Evolutionary conservation across 371 early-diverging fungal genomes (phyloP).

Genomic region (Mucor plumbeus): DNA sequence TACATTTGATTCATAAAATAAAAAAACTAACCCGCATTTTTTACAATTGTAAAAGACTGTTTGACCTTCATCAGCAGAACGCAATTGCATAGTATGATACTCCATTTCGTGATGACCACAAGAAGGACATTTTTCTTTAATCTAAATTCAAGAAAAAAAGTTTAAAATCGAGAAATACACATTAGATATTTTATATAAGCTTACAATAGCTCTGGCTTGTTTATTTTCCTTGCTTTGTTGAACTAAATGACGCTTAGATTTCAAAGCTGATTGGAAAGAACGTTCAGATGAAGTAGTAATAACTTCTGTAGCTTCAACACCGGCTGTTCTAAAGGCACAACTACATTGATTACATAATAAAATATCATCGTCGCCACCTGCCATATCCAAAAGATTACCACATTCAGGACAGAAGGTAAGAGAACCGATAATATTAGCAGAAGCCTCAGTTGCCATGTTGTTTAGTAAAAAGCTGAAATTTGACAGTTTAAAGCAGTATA

Average conservation of each 20-base stretch:
- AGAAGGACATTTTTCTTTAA: slow-evolving; percentile 95
- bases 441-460: slow-evolving; percentile 20
- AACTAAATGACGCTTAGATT: slow-evolving; percentile 72
- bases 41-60: slow-evolving; percentile 98
- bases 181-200: background rate
- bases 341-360: slow-evolving; percentile 83
- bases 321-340: slow-evolving; percentile 66
- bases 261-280: slow-evolving; percentile 83
- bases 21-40: slow-evolving; percentile 87
- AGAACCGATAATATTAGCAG: slow-evolving; percentile 60
- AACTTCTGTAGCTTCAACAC: slow-evolving; percentile 82
- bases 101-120: slow-evolving; percentile 95
- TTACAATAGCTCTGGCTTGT: slow-evolving; percentile 78
- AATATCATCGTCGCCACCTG: slow-evolving; percentile 73
- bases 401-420: slow-evolving; percentile 89
- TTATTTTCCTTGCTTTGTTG: slow-evolving; percentile 61
- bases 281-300: slow-evolving; percentile 73
- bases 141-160: background rate
- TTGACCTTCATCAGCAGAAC: slow-evolving; percentile 99
- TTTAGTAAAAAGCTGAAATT: background rate
- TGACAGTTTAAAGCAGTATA: slow-evolving; percentile 3
- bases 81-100: slow-evolving; percentile 98
- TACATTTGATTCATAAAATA: background rate
- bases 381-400: slow-evolving; percentile 86
- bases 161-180: background rate